phyloP scores from a whole-genome alignment of 2,329 filamentous ascomycete species.

The Fusarium siculi region DNA sequence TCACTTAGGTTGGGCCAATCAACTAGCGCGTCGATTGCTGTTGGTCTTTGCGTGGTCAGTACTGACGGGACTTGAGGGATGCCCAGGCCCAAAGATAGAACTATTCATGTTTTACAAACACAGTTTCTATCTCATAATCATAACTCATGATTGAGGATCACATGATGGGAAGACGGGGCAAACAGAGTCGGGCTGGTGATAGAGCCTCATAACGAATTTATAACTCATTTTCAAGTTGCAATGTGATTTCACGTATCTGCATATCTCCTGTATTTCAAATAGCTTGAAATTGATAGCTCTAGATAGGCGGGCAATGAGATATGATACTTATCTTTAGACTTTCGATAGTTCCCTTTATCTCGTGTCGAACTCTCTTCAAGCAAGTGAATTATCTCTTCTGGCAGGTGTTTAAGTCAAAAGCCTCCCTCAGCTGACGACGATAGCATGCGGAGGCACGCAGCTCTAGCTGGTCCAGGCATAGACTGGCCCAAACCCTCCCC shows the following conservation, averaged over 20 bases:
- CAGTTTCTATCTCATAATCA: neutral
- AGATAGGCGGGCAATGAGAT: neutral
- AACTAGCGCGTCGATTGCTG: neutral
- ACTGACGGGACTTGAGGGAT: neutral
- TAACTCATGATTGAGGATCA: neutral
- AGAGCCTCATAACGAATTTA: neutral
- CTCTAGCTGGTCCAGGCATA: conserved; percentile 2
- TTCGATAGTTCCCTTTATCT: neutral
- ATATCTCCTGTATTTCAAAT: neutral
- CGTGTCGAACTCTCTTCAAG: neutral
- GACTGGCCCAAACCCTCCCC: neutral
- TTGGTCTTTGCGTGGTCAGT: neutral
- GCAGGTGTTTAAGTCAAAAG: neutral
- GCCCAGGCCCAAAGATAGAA: neutral
- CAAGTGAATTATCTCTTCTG: neutral
- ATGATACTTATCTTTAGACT: neutral
- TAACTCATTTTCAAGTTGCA: neutral
- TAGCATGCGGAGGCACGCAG: neutral
- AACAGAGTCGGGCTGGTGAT: neutral
- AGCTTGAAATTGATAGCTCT: neutral
- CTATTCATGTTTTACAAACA: neutral
- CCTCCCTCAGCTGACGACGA: neutral
- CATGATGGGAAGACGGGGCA: neutral
- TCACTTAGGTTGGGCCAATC: neutral
- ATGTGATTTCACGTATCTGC: neutral